phyloP scores from a whole-genome alignment of 768 basidiomycete genomes.

The Lanmaoa rubissima region DNA sequence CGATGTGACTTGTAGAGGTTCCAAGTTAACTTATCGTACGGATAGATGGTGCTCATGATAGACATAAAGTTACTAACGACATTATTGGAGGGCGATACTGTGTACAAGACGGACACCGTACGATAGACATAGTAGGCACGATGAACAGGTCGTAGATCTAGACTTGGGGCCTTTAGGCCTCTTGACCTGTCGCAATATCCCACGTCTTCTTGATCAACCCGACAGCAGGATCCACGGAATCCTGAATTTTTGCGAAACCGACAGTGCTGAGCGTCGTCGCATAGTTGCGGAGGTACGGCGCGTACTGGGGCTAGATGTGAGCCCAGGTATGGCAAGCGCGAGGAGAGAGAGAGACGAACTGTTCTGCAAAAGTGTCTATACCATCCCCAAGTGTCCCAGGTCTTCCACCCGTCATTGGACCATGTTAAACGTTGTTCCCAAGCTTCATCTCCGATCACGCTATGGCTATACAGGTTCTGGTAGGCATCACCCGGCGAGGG shows the following conservation, averaged over 20 bases:
- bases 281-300: slow-evolving; percentile 76
- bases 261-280: slow-evolving; percentile 66
- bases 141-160: not conserved
- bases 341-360: slow-evolving; percentile 43
- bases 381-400: slow-evolving; percentile 91
- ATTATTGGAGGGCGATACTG: not conserved
- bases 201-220: slow-evolving; percentile 64
- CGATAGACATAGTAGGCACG: not conserved
- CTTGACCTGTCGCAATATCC: slow-evolving; percentile 68
- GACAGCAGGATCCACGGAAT: slow-evolving; percentile 53
- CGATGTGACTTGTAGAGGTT: not conserved
- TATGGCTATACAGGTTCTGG: slow-evolving; percentile 50
- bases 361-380: slow-evolving; percentile 83
- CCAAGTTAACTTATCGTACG: not conserved
- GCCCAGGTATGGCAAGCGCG: not conserved
- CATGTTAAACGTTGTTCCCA: slow-evolving; percentile 73
- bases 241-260: slow-evolving; percentile 64
- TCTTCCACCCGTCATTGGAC: slow-evolving; percentile 74
- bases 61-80: slow-evolving; percentile 20
- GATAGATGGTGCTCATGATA: slow-evolving; percentile 11
- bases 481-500: slow-evolving; percentile 40
- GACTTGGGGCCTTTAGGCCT: slow-evolving; percentile 25
- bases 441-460: slow-evolving; percentile 59
- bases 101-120: slow-evolving; percentile 1
- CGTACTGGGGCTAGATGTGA: slow-evolving; percentile 49